Conservation (phyloP, 2,329 filamentous ascomycete genomes). For the Eurotiales sp. region DNA sequence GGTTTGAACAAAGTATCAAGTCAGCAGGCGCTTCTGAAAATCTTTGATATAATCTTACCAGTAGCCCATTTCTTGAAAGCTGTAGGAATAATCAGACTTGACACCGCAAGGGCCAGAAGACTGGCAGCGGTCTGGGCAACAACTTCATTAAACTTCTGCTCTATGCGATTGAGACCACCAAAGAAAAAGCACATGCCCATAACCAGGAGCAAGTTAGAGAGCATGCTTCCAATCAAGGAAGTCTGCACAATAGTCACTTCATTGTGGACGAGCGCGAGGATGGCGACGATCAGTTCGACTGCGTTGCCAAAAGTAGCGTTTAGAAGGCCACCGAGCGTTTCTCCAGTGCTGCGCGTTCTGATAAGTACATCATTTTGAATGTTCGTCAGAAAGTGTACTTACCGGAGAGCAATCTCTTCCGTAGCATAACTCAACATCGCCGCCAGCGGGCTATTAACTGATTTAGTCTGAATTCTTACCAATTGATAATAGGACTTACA, state of each 20-base stretch:
- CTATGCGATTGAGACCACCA: constrained; percentile 70
- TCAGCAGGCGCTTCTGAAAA: neutral
- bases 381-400: constrained; percentile 31
- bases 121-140: constrained; percentile 87
- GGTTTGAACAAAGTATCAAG: neutral
- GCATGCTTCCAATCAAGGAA: constrained; percentile 83
- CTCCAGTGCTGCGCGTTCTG: constrained; percentile 55
- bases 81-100: constrained; percentile 82
- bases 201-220: constrained; percentile 85
- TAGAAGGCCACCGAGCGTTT: constrained; percentile 81
- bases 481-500: constrained; percentile 38
- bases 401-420: constrained; percentile 70
- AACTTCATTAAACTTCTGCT: constrained; percentile 88
- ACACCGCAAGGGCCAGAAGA: constrained; percentile 73
- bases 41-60: constrained; percentile 19
- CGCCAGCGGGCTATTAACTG: constrained; percentile 60
- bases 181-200: constrained; percentile 92
- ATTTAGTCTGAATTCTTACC: neutral
- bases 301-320: constrained; percentile 91
- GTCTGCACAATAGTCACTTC: constrained; percentile 87
- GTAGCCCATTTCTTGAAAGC: constrained; percentile 65
- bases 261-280: constrained; percentile 71
- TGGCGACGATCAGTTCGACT: constrained; percentile 82
- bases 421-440: constrained; percentile 84
- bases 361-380: too few species aligned